A percentile compares a stretch with the other conserved stretches of the same genome.
phyloP scores from a whole-genome alignment of 495 filamentous ascomycete species.

The Penicillium lagena region DNA sequence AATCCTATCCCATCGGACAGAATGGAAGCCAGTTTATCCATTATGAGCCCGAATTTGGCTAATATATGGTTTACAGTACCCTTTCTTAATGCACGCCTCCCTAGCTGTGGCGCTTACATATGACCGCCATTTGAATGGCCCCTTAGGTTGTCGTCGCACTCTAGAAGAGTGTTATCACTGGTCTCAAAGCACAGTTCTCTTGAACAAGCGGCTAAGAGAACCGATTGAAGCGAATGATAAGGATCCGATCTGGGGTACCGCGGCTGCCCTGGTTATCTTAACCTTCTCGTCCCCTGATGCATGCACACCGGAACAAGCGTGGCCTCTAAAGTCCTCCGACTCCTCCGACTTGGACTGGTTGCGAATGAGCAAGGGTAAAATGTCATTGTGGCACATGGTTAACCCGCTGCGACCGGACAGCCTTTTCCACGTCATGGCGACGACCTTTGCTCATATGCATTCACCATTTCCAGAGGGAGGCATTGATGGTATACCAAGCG shows the following conservation, averaged over 20 bases:
- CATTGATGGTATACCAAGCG: conserved; percentile 23
- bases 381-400: conserved; percentile 30
- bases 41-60: conserved; percentile 5
- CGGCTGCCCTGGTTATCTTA: conserved; percentile 29
- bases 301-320: conserved; percentile 30
- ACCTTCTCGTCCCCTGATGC: conserved; percentile 33
- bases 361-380: conserved; percentile 36
- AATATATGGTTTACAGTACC: conserved; percentile 25
- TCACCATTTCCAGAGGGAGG: conserved; percentile 22
- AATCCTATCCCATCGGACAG: not conserved
- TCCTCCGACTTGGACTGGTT: conserved; percentile 35
- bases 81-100: conserved; percentile 42
- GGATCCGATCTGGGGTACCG: conserved; percentile 42
- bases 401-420: conserved; percentile 37
- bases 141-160: conserved; percentile 14
- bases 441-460: conserved; percentile 22
- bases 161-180: conserved; percentile 37
- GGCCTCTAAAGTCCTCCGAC: conserved; percentile 33
- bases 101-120: conserved; percentile 36
- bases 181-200: conserved; percentile 29
- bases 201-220: conserved; percentile 26
- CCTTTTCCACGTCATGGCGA: conserved; percentile 30
- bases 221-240: conserved; percentile 30
- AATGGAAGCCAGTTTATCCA: not conserved
- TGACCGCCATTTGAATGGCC: conserved; percentile 33